Conservation (phyloP, 805 yeast species). For the Clavispora fructus region DNA sequence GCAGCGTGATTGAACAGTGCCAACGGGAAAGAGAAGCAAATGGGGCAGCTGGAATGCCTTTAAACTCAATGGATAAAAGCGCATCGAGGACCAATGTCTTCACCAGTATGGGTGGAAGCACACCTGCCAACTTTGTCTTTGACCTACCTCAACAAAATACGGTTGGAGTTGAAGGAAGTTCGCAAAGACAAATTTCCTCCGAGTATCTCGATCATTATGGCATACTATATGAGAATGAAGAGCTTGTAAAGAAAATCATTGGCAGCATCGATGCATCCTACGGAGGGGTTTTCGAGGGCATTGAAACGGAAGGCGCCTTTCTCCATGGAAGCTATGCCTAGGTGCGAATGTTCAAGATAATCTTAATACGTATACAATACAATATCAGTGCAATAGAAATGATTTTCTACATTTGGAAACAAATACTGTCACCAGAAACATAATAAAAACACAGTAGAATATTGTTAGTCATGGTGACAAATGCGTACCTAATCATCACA, state of each 20-base stretch:
- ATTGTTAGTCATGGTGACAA: neutral
- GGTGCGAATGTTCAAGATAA: too few relatives aligned
- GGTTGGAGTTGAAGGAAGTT: neutral
- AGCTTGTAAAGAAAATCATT: constrained; percentile 1
- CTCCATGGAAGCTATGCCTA: neutral
- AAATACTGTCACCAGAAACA: too few relatives aligned
- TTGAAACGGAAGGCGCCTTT: neutral
- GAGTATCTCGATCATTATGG: neutral
- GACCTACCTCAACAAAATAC: neutral
- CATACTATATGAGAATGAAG: neutral
- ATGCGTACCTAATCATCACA: too few relatives aligned
- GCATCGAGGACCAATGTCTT: neutral
- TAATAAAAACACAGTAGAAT: too few relatives aligned
- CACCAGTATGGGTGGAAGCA: neutral
- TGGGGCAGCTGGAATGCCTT: neutral
- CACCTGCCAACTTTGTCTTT: neutral
- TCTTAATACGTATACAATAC: too few relatives aligned
- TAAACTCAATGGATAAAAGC: neutral
- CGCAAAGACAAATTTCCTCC: neutral
- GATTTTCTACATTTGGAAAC: too few relatives aligned
- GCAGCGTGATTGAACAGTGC: neutral
- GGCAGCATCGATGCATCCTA: constrained; percentile 1
- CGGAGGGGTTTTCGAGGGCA: neutral
- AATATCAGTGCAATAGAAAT: too few relatives aligned
- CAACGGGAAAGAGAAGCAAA: neutral